phyloP scores from a whole-genome alignment of 192 early-diverging fungal genomes.

The Coemansia reversa region DNA sequence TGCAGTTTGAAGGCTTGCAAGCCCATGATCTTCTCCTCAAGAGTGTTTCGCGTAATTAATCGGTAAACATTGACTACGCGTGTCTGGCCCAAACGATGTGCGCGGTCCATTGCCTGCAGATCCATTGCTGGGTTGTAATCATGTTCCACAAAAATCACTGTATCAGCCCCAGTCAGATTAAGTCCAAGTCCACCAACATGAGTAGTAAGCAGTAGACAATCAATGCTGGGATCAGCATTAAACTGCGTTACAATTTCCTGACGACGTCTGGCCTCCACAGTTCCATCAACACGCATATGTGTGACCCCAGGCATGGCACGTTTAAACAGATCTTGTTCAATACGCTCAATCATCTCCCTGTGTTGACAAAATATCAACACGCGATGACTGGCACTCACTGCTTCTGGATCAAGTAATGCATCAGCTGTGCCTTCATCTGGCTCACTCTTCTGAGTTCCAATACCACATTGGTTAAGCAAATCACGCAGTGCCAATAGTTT shows the following conservation, averaged over 20 bases:
- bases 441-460: slow-evolving; percentile 61
- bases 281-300: slow-evolving; percentile 93
- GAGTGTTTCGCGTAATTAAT: slow-evolving; percentile 91
- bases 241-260: slow-evolving; percentile 92
- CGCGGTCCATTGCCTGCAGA: slow-evolving; percentile 98
- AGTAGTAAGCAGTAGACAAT: slow-evolving; percentile 92
- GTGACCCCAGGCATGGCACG: slow-evolving; percentile 82
- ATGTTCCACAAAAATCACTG: slow-evolving; percentile 98
- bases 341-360: slow-evolving; percentile 94
- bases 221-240: slow-evolving; percentile 95
- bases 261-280: slow-evolving; percentile 75
- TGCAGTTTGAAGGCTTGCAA: slow-evolving; percentile 98
- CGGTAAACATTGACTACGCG: slow-evolving; percentile 97
- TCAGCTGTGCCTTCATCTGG: neutral
- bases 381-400: slow-evolving; percentile 77
- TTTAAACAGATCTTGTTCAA: slow-evolving; percentile 87
- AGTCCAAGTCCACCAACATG: slow-evolving; percentile 96
- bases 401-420: slow-evolving; percentile 11
- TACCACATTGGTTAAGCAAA: slow-evolving; percentile 91
- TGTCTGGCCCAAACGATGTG: slow-evolving; percentile 97
- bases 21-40: slow-evolving; percentile 99
- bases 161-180: slow-evolving; percentile 98
- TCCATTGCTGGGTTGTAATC: slow-evolving; percentile 99
- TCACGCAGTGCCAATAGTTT: slow-evolving; percentile 90
- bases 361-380: slow-evolving; percentile 97